phyloP scores from a whole-genome alignment of 495 filamentous ascomycete species.

The Xylaria acuta region DNA sequence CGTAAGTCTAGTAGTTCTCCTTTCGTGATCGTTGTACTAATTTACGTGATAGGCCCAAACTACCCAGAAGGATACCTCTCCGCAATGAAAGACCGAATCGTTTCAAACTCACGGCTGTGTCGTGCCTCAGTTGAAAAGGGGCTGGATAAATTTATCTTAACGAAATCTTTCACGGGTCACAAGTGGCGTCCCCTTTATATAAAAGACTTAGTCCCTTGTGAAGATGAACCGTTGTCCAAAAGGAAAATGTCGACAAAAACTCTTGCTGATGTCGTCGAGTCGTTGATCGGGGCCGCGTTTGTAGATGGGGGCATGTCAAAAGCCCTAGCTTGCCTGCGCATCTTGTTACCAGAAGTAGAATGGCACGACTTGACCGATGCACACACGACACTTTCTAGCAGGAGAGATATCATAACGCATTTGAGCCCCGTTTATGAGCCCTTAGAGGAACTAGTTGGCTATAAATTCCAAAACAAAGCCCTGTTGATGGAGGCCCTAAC shows the following conservation, averaged over 20 bases:
- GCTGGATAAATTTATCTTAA: slow-evolving; percentile 78
- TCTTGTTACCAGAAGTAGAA: slow-evolving; percentile 68
- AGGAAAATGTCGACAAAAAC: slow-evolving; percentile 72
- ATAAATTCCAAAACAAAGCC: slow-evolving; percentile 71
- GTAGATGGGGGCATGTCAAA: slow-evolving; percentile 70
- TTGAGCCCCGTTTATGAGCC: slow-evolving; percentile 39
- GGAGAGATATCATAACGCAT: slow-evolving; percentile 36
- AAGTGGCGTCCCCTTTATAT: slow-evolving; percentile 76
- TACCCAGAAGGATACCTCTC: slow-evolving; percentile 86
- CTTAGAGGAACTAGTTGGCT: slow-evolving; percentile 67
- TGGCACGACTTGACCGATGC: slow-evolving; percentile 56
- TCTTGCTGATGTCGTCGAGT: slow-evolving; percentile 89
- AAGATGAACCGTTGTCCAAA: slow-evolving; percentile 17
- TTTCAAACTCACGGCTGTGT: slow-evolving; percentile 74
- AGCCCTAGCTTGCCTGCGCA: slow-evolving; percentile 67
- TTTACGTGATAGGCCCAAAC: slow-evolving; percentile 52
- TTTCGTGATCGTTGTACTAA: background rate
- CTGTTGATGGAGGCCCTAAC: slow-evolving; percentile 87
- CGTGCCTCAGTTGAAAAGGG: slow-evolving; percentile 66
- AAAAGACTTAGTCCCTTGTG: slow-evolving; percentile 50
- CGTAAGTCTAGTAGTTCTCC: slow-evolving; percentile 36
- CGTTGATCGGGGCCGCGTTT: slow-evolving; percentile 78
- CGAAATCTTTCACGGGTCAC: slow-evolving; percentile 65
- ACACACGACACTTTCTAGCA: slow-evolving; percentile 41
- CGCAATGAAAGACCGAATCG: slow-evolving; percentile 67